Conservation (phyloP, 1,284 basidiomycete genomes). For the Lentinula novae-zelandiae region DNA sequence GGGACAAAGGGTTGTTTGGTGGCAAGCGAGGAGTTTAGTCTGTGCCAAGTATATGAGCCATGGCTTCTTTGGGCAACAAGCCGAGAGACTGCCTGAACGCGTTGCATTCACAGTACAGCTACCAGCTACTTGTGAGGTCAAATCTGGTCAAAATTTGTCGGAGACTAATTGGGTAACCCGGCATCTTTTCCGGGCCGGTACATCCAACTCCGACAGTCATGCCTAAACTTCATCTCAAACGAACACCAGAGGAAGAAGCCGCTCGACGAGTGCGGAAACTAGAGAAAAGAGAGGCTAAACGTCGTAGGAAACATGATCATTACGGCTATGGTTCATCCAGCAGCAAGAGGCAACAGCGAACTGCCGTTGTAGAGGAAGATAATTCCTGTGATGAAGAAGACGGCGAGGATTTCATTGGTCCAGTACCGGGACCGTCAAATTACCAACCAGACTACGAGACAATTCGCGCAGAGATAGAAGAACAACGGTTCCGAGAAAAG, state of each 20-base stretch:
- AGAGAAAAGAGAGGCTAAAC: constrained; percentile 30
- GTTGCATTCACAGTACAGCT: background rate
- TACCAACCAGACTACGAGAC: constrained; percentile 44
- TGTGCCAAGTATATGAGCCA: background rate
- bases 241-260: constrained; percentile 65
- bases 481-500: constrained; percentile 63
- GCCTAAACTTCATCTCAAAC: constrained; percentile 68
- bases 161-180: background rate
- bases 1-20: background rate
- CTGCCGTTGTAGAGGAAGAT: background rate
- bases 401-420: constrained; percentile 23
- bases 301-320: constrained; percentile 14
- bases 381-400: constrained; percentile 11
- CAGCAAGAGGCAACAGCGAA: constrained; percentile 23
- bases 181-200: too few relatives aligned
- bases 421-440: constrained; percentile 17
- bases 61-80: background rate
- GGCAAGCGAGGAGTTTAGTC: background rate
- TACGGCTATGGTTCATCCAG: constrained; percentile 16
- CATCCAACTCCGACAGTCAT: constrained; percentile 25
- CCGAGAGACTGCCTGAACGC: constrained; percentile 5
- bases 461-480: constrained; percentile 54
- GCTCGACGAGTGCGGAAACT: constrained; percentile 43
- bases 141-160: background rate
- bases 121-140: too few relatives aligned